Base-by-base conservation (phyloP, 148 eudicot genomes). In the Tetragonia tetragonoides region DNA sequence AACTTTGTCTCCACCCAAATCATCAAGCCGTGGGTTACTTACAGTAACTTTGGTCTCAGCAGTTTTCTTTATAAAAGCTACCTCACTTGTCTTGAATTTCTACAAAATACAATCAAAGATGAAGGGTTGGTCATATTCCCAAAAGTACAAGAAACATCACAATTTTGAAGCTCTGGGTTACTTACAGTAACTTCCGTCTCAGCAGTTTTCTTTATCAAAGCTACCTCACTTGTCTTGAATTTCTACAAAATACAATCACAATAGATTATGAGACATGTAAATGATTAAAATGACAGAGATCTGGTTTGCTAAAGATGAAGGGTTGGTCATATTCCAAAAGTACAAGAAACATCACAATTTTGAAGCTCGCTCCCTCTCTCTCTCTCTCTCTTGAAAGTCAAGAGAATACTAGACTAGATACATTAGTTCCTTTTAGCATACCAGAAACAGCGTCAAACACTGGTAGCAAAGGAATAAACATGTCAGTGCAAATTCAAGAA, bases 61-160 rank as follows among this genome's bases (percentile, higher is more conserved):
- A 65, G 60, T 75, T 76, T 78, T 80, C 68, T 87, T 72, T 44
- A 86, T 74, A 82, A 90, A 60, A 61, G 81, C 86, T 73, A 77
- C 66, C 61, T 83, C 78, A 84, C 81, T 81, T 38, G 88, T 81
- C 65, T 89, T 84, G 75, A 89, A 76, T 82, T 86, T 88, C 94
- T 90, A 72, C 68, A 86, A 68, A 20, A 69, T 21, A 20, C 7
- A 61, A 51, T 46, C 51, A 46, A 24, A 39, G 16, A 10, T 68
- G 40, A 14, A 16, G 67, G 7, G 3, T 63, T 16, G 28, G 40
- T 63, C 67, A 24, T 11, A 20, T 54, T 24, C 20, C 20, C 6
- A 24, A 54, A 15, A 17, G 3, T 41, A 12, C 38, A 12, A 56
- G 61, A n/a, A 39, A 62, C 54, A 54, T 39, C 21, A 73, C 34